Conservation (phyloP, 2,329 filamentous ascomycete genomes). For the Colletotrichum sp. region DNA sequence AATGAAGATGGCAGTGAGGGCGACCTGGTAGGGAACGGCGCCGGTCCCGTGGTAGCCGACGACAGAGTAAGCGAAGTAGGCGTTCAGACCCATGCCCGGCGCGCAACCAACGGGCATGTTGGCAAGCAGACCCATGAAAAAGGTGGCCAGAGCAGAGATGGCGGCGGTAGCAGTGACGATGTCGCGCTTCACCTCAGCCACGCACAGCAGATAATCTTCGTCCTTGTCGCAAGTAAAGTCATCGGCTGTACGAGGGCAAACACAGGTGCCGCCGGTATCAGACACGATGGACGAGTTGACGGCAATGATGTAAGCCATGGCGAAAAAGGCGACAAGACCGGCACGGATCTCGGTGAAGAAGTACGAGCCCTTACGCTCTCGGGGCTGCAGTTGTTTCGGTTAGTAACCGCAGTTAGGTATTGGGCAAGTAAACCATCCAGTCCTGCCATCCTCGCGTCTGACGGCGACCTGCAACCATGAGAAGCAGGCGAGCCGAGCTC, state of each 20-base stretch:
- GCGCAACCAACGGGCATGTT: constrained; percentile 64
- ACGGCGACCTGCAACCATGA: background rate
- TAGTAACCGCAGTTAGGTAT: background rate
- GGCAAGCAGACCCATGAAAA: constrained; percentile 82
- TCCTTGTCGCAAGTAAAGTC: constrained; percentile 60
- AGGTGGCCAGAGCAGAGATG: constrained; percentile 79
- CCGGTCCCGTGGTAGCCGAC: constrained; percentile 80
- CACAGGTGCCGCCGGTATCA: constrained; percentile 76
- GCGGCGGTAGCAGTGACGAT: constrained; percentile 85
- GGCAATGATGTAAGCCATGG: constrained; percentile 61
- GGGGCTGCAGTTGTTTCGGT: constrained; percentile 52
- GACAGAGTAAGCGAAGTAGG: constrained; percentile 79
- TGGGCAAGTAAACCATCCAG: background rate
- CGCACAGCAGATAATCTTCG: constrained; percentile 68
- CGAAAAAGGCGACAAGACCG: constrained; percentile 81
- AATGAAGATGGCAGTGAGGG: constrained; percentile 85
- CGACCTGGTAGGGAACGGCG: constrained; percentile 74
- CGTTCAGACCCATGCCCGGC: constrained; percentile 70
- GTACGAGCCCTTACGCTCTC: constrained; percentile 74
- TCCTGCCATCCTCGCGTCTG: background rate
- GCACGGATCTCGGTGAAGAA: constrained; percentile 88
- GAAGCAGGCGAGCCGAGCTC: background rate
- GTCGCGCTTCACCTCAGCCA: constrained; percentile 72
- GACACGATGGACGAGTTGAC: constrained; percentile 61
- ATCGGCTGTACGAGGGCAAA: constrained; percentile 62